Evolutionary conservation across 2,329 filamentous ascomycete genomes (phyloP).

Genomic region (Epichloe sp.): DNA sequence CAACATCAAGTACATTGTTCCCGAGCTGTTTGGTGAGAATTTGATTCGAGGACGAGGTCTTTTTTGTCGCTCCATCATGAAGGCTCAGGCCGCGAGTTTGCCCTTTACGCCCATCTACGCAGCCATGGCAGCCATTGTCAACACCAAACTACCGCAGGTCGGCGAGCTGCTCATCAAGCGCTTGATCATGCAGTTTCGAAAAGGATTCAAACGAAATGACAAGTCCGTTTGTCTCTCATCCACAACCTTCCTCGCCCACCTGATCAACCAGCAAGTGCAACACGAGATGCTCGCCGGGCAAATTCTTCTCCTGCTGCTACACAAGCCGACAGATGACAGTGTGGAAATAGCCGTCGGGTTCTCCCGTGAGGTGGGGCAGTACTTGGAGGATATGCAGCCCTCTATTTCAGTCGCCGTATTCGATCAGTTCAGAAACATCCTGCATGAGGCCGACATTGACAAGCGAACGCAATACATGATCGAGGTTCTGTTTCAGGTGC

Average conservation of each 20-base stretch:
- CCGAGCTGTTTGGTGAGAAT: slow-evolving; percentile 92
- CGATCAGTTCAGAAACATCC: slow-evolving; percentile 86
- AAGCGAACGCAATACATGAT: slow-evolving; percentile 99
- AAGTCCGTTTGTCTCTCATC: slow-evolving; percentile 89
- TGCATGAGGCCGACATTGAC: slow-evolving; percentile 94
- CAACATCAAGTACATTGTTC: slow-evolving; percentile 96
- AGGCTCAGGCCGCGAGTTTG: slow-evolving; percentile 88
- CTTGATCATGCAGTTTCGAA: slow-evolving; percentile 82
- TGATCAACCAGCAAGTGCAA: slow-evolving; percentile 92
- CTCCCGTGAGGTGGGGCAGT: slow-evolving; percentile 84
- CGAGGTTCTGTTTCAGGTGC: slow-evolving; percentile 90
- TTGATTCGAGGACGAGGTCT: slow-evolving; percentile 79
- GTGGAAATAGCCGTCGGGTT: slow-evolving; percentile 95
- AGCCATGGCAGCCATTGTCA: slow-evolving; percentile 90
- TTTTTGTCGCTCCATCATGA: slow-evolving; percentile 96
- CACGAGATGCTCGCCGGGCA: slow-evolving; percentile 90
- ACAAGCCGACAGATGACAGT: slow-evolving; percentile 93
- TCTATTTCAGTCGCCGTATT: slow-evolving; percentile 83
- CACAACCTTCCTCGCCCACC: slow-evolving; percentile 86
- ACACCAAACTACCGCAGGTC: slow-evolving; percentile 90
- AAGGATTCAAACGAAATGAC: slow-evolving; percentile 92
- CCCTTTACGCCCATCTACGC: slow-evolving; percentile 96
- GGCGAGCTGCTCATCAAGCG: slow-evolving; percentile 81
- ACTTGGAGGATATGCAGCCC: slow-evolving; percentile 88
- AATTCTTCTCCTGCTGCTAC: slow-evolving; percentile 78